A percentile compares a stretch with the other conserved stretches of the same genome.
These are phyloP conservation scores for Lentinula novae-zelandiae DNA, from an alignment of 1,284 basidiomycete genomes.

Conservation along the genomic window DNA sequence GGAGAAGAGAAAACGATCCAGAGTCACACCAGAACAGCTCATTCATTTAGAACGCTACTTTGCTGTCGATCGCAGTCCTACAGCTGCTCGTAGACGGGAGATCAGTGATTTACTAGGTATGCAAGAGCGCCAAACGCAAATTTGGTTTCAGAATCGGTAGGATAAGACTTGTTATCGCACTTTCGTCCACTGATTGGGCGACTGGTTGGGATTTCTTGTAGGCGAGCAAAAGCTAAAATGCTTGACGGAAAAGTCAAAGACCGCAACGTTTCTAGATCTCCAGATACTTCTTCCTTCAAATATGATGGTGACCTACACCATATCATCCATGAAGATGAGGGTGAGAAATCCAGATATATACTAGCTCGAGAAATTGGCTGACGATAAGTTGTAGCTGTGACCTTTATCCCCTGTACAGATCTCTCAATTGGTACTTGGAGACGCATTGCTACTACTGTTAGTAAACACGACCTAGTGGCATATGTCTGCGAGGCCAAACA, in stretches of 20 bases:
- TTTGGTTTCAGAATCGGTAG: conserved; percentile 85
- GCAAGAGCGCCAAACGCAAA: conserved; percentile 81
- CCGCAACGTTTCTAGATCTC: conserved; percentile 34
- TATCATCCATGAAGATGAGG: conserved; percentile 69
- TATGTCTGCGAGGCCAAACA: conserved; percentile 66
- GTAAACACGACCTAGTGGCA: conserved; percentile 65
- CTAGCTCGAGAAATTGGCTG: conserved; percentile 9
- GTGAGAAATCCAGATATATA: conserved; percentile 38
- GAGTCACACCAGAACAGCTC: conserved; percentile 75
- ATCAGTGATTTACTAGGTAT: conserved; percentile 75
- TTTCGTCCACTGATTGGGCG: conserved; percentile 5
- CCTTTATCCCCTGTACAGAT: conserved; percentile 70
- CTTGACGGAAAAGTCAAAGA: conserved; percentile 53
- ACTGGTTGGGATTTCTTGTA: conserved; percentile 24
- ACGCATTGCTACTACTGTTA: conserved; percentile 54
- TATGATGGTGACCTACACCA: conserved; percentile 57
- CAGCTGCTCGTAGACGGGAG: conserved; percentile 63
- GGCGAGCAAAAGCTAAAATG: conserved; percentile 77
- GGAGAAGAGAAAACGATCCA: conserved; percentile 72
- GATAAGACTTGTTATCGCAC: conserved; percentile 15
- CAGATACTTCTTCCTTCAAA: conserved; percentile 49
- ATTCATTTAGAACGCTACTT: conserved; percentile 70
- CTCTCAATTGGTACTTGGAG: conserved; percentile 75
- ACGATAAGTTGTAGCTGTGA: conserved; percentile 40
- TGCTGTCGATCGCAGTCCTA: conserved; percentile 63